Conservation (phyloP, 2,329 filamentous ascomycete species). For the Capronia americana region DNA sequence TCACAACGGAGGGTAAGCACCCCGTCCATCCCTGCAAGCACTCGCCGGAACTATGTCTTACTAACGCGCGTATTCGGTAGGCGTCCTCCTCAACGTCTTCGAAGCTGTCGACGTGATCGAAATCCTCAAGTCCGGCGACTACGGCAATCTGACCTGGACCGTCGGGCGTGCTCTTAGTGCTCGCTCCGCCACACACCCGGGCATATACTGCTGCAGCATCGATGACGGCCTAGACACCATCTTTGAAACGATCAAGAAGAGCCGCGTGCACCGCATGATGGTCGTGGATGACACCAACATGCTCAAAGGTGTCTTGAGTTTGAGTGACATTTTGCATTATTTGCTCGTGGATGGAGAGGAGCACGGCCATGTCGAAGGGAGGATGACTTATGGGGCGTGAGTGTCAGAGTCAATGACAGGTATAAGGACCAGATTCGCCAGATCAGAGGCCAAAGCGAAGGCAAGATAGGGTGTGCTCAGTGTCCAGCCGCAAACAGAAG, state of each 20-base stretch:
- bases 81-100: slow-evolving; percentile 88
- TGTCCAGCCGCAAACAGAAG: not conserved
- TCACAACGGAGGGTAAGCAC: slow-evolving; percentile 72
- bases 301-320: slow-evolving; percentile 85
- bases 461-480: not conserved
- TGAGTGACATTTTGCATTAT: slow-evolving; percentile 97
- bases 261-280: slow-evolving; percentile 88
- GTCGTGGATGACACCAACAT: slow-evolving; percentile 89
- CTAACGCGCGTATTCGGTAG: slow-evolving; percentile 45
- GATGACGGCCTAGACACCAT: slow-evolving; percentile 93
- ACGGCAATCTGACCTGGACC: slow-evolving; percentile 84
- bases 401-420: not conserved
- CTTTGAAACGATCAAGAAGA: slow-evolving; percentile 95
- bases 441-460: not conserved
- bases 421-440: not conserved
- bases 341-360: slow-evolving; percentile 76
- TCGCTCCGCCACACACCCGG: slow-evolving; percentile 74
- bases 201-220: slow-evolving; percentile 93
- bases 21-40: not conserved
- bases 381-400: slow-evolving; percentile 10
- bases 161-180: slow-evolving; percentile 74
- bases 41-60: not conserved
- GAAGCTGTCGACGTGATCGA: slow-evolving; percentile 97
- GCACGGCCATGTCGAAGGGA: slow-evolving; percentile 16
- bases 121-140: slow-evolving; percentile 89